Base-by-base conservation (phyloP, 805 yeast species). In the Phaffomyces antillensis region DNA sequence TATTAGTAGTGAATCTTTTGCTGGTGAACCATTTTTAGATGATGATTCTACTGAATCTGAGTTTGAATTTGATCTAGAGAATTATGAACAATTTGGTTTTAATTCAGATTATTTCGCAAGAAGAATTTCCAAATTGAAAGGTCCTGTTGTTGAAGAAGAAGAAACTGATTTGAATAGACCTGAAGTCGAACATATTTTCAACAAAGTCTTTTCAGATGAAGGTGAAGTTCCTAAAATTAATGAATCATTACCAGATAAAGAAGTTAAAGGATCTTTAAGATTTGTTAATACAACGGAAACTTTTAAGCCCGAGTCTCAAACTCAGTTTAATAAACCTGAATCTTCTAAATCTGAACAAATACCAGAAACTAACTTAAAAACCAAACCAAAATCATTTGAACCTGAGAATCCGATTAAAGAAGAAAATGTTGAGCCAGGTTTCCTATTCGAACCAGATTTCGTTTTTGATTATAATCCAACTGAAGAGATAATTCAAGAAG, bases 51-150 rank as follows among this genome's bases (percentile, higher is more conserved):
- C 23, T 5, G 23, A 20, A 5, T 20, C 23, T 5, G 38, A 36
- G 9, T 18, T 31, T 15, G 38, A 16, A 5, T 10, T 23, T 9
- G 30, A 28, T 28, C 30, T 11, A 11, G 30, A 28, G 11, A 10
- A 13, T 3, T 15, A 23, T 13, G 36, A 38, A 0, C 38, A 37
- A n/a, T 42, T 43, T 43, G 51, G 47, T 2, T 51, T 36, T 37
- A 46, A 43, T 41, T 23, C 42, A 12, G 47, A 41, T 10, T 49
- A 49, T 32, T 51, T 51, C 17, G 30, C 42, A 5, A 42, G 28
- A 25, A 39, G 45, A 31, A 32, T 15, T 41, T 16, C 15, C 6
- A 24, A 28, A 28, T 28, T 9, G 5, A 28, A 28, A 28, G 13
- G 15, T 28, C 38, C 16, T 4, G 23, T 20, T 20, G 23, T 20